These are phyloP conservation scores for Nemania bipapillata DNA, from an alignment of 2,329 filamentous ascomycete genomes.

Conservation along the genomic window DNA sequence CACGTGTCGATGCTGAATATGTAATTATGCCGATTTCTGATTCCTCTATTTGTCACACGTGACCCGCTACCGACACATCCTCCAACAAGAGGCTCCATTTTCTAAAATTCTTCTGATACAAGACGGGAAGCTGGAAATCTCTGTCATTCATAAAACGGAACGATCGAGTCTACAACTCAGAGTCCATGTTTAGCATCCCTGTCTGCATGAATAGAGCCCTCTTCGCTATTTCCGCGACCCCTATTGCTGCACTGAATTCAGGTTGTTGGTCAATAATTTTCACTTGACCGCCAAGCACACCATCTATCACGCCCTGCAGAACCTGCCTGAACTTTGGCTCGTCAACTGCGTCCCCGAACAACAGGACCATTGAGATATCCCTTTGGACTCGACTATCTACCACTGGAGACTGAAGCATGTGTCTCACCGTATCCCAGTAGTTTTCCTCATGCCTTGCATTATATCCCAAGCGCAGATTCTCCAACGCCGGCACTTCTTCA, in stretches of 20 bases:
- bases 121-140: no score
- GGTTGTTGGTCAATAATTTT: slow-evolving; percentile 27
- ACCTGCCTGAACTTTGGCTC: slow-evolving; percentile 23
- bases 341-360: slow-evolving; percentile 26
- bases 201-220: slow-evolving; percentile 13
- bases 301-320: slow-evolving; percentile 20
- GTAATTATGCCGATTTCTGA: no score
- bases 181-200: not conserved
- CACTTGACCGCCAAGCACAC: slow-evolving; percentile 13
- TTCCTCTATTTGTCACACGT: no score
- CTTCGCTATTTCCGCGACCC: slow-evolving; percentile 32
- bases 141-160: not conserved
- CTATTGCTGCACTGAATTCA: slow-evolving; percentile 28
- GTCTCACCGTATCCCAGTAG: slow-evolving; percentile 24
- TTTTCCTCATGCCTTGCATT: slow-evolving; percentile 17
- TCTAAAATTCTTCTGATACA: no score
- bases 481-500: not conserved
- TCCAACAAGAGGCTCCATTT: no score
- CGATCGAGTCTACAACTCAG: slow-evolving; percentile 23
- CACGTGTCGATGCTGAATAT: no score
- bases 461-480: slow-evolving; percentile 19
- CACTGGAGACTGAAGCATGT: slow-evolving; percentile 29
- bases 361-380: slow-evolving; percentile 29
- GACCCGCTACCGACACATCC: no score
- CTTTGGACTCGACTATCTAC: slow-evolving; percentile 15